A percentile compares a stretch with the other conserved stretches of the same genome.
phyloP scores from a whole-genome alignment of 1,284 basidiomycete species.

The Volvariella volvacea region DNA sequence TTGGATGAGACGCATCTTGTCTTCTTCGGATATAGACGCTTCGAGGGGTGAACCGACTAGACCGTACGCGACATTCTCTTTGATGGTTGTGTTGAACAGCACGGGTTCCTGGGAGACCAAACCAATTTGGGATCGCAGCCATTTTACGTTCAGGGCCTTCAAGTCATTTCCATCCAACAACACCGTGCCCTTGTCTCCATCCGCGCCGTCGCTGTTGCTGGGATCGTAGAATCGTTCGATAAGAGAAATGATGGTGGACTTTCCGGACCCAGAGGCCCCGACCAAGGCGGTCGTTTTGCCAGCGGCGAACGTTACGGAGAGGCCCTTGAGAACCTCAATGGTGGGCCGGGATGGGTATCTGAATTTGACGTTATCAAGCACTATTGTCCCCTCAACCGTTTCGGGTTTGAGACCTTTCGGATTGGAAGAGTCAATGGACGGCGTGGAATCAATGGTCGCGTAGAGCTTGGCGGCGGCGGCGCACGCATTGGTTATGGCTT shows the following conservation, averaged over 20 bases:
- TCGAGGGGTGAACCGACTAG: constrained; percentile 75
- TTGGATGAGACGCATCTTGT: constrained; percentile 70
- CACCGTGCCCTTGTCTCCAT: constrained; percentile 43
- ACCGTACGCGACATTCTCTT: constrained; percentile 81
- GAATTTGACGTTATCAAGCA: constrained; percentile 76
- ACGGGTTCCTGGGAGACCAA: constrained; percentile 87
- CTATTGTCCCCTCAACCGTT: constrained; percentile 69
- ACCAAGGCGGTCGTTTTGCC: constrained; percentile 84
- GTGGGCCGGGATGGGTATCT: constrained; percentile 87
- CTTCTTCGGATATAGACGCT: constrained; percentile 62
- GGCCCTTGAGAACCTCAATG: constrained; percentile 76
- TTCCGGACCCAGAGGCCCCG: constrained; percentile 87
- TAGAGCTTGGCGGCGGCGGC: constrained; percentile 91
- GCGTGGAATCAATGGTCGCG: constrained; percentile 83
- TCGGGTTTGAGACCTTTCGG: constrained; percentile 68
- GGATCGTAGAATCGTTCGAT: constrained; percentile 91
- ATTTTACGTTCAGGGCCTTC: constrained; percentile 76
- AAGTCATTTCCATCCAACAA: constrained; percentile 78
- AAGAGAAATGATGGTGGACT: constrained; percentile 74
- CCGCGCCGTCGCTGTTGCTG: constrained; percentile 19
- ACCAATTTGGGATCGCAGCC: constrained; percentile 87
- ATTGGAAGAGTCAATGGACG: constrained; percentile 78
- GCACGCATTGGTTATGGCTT: constrained; percentile 74
- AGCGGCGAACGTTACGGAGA: constrained; percentile 62
- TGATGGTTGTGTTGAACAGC: constrained; percentile 67